Base-by-base conservation (phyloP, 1,284 basidiomycete genomes). In the Cutaneotrichosporon sp. region DNA sequence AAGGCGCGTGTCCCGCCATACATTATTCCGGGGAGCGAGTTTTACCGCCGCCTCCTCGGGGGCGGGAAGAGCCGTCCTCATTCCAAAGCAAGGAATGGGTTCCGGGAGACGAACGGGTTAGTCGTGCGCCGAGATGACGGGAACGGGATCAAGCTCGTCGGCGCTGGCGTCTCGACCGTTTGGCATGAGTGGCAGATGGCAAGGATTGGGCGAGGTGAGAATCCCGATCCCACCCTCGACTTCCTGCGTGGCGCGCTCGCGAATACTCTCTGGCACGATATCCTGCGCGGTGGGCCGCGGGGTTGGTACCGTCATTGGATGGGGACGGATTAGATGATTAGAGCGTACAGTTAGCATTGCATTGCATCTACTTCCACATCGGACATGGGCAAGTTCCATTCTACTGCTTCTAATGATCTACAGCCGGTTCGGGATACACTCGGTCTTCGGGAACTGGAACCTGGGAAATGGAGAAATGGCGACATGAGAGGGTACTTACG, bases 171-270 rank as follows among this genome's bases (percentile, higher is more conserved):
- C 1, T 72, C 70, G 10, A 78, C 76, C 2, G 65, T 75, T 21
- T 79, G 78, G 78, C 76, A 78, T 62, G 76, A 78, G 68, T 78
- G 77, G 78, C 78, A 79, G 66, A 65, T 78, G 61, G 69, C 67
- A 14, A 63, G 76, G 10, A 67, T 79, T 2, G 76, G 72, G 22
- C 62, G 76, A 32, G 76, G 78, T 0, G 60, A 72, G 21, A 68
- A 77, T 49, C 71, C 76, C 5, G 74, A 78, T 57, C 36, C 64
- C 16, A 16, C 58, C 26, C 72, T 79, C 66, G 63, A 69, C 40
- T 79, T 76, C 75, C 62, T 65, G 46, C 65, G 66, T 1, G 67
- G 66, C 7, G 52, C 72, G n/a, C 34, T 73, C 16, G 38, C 61
- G 3, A 73, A 77, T 40, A 67, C 65, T 13, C 21, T 77, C 0